phyloP scores from a whole-genome alignment of 2,329 filamentous ascomycete genomes.

The Botrytis elliptica region DNA sequence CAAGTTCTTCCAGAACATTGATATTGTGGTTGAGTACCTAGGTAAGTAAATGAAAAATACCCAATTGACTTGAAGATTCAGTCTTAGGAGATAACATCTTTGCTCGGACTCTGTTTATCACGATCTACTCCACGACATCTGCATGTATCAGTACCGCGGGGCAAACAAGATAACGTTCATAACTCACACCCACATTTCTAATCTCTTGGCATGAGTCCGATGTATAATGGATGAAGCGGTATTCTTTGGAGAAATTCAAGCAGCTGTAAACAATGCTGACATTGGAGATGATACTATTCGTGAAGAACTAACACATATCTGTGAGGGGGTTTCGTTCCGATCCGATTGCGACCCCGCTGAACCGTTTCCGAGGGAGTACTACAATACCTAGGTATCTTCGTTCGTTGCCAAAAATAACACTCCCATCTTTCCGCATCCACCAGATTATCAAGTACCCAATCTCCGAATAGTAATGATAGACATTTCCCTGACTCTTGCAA shows the following conservation, averaged over 20 bases:
- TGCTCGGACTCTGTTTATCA: not conserved
- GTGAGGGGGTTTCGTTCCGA: not conserved
- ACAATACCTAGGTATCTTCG: not conserved
- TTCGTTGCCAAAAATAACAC: not conserved
- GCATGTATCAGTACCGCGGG: not conserved
- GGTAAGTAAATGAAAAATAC: not conserved
- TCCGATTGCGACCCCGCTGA: not conserved
- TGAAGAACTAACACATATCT: not conserved
- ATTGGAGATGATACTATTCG: not conserved
- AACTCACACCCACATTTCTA: not conserved
- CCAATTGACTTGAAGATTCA: too few species aligned
- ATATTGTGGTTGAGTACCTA: not conserved
- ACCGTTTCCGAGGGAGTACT: not conserved
- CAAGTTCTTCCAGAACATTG: not conserved
- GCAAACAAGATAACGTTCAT: not conserved
- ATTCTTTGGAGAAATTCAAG: not conserved
- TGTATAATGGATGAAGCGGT: not conserved
- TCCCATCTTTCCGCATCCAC: not conserved
- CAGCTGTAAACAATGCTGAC: not conserved
- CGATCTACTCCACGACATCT: not conserved
- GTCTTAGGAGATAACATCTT: not conserved
- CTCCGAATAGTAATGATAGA: not conserved
- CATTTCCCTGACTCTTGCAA: not conserved
- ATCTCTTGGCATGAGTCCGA: not conserved
- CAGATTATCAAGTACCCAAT: not conserved